These are phyloP conservation scores for Chernovozyma sophiae-reginae DNA, from an alignment of 1,139 yeast species.

Conservation along the genomic window DNA sequence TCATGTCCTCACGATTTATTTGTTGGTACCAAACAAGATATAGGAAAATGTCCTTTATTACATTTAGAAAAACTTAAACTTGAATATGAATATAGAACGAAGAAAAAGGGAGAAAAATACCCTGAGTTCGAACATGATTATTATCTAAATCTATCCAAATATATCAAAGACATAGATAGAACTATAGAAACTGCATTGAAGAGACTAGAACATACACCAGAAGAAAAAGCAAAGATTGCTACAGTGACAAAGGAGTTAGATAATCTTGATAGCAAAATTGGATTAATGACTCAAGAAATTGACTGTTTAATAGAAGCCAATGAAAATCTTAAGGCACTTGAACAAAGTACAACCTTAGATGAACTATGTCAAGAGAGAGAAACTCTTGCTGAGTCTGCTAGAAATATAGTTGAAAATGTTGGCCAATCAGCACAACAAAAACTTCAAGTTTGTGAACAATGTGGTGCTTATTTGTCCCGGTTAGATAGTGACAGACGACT, in stretches of 20 bases:
- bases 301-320: slow-evolving; percentile 49
- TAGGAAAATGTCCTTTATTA: slow-evolving; percentile 75
- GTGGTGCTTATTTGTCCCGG: slow-evolving; percentile 88
- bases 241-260: slow-evolving; percentile 65
- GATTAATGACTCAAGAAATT: slow-evolving; percentile 68
- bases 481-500: slow-evolving; percentile 85
- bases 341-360: slow-evolving; percentile 42
- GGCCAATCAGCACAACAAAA: slow-evolving; percentile 90
- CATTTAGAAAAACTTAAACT: slow-evolving; percentile 76
- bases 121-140: slow-evolving; percentile 74
- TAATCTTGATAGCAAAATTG: slow-evolving; percentile 59
- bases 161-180: slow-evolving; percentile 63
- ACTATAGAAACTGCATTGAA: slow-evolving; percentile 63
- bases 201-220: slow-evolving; percentile 72
- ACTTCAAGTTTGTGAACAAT: slow-evolving; percentile 83
- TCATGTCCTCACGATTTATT: slow-evolving; percentile 87
- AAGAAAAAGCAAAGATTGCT: slow-evolving; percentile 64
- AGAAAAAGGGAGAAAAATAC: slow-evolving; percentile 50
- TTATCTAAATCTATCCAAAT: slow-evolving; percentile 47
- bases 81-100: slow-evolving; percentile 60
- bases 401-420: slow-evolving; percentile 63
- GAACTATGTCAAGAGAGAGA: slow-evolving; percentile 46
- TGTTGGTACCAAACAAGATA: slow-evolving; percentile 75
- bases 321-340: slow-evolving; percentile 50
- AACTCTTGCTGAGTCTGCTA: slow-evolving; percentile 48